Percentiles rank a stretch among this genome's conserved stretches.
These are phyloP conservation scores for Urochloa ruziziensis DNA, from an alignment of 176 grass and related monocot species.

Conservation along the genomic window DNA sequence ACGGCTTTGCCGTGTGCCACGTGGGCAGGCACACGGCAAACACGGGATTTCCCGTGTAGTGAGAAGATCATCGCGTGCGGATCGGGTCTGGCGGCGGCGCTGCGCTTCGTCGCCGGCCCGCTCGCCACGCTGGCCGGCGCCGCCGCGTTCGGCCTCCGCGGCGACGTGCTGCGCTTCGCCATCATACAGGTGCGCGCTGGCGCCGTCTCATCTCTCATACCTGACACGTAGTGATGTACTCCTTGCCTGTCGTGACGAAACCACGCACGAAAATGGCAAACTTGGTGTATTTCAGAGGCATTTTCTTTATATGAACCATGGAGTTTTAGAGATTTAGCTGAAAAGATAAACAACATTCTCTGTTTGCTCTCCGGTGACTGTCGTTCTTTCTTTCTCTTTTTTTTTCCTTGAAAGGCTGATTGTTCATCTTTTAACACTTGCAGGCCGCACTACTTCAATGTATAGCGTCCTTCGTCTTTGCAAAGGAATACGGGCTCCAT, in stretches of 20 bases:
- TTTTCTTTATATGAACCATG: no score
- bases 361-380: background rate
- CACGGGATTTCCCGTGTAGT: no score
- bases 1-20: no score
- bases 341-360: background rate
- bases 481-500: slow-evolving; percentile 82
- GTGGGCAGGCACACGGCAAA: no score
- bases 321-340: background rate
- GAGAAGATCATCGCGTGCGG: slow-evolving; percentile 63
- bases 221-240: no score
- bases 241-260: no score
- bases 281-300: no score
- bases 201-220: no score
- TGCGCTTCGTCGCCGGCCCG: slow-evolving; percentile 60
- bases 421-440: background rate
- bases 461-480: slow-evolving; percentile 73
- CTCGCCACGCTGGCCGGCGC: slow-evolving; percentile 48
- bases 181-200: slow-evolving; percentile 55
- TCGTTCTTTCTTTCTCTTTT: background rate
- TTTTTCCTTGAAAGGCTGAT: background rate
- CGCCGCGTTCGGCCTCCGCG: slow-evolving; percentile 44
- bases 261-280: no score
- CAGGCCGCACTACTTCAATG: slow-evolving; percentile 77
- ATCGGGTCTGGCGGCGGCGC: slow-evolving; percentile 41
- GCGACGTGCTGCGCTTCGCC: slow-evolving; percentile 53